Conservation (phyloP, 2,329 filamentous ascomycete species). For the Neocucurbitaria cava region DNA sequence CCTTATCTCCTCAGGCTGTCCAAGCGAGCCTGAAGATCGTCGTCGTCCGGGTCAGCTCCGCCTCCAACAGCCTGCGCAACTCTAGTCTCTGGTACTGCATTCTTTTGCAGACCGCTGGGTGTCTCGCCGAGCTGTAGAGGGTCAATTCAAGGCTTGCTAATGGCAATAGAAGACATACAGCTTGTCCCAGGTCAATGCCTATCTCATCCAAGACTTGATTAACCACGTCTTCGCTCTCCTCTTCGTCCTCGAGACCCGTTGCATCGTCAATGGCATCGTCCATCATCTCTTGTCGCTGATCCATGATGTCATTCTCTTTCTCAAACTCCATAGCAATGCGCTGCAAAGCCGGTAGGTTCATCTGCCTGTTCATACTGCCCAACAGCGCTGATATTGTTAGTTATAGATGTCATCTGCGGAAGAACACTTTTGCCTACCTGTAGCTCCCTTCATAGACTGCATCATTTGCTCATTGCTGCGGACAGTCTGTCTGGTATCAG, state of each 20-base stretch:
- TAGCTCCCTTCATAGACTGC: conserved; percentile 99
- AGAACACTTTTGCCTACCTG: conserved; percentile 48
- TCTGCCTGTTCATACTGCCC: conserved; percentile 95
- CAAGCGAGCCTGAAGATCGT: conserved; percentile 91
- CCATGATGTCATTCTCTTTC: conserved; percentile 98
- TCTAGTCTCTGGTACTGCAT: conserved; percentile 73
- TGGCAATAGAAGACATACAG: conserved; percentile 64
- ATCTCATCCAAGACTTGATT: conserved; percentile 97
- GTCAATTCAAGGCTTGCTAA: conserved; percentile 15
- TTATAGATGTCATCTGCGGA: not conserved
- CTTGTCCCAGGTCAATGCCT: conserved; percentile 87
- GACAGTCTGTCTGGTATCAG: conserved; percentile 71
- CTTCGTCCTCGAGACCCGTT: conserved; percentile 88
- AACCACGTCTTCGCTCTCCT: conserved; percentile 95
- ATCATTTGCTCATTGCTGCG: conserved; percentile 99
- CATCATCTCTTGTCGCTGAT: conserved; percentile 99
- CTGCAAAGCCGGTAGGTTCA: conserved; percentile 95
- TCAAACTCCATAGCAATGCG: conserved; percentile 99
- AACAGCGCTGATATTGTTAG: conserved; percentile 66
- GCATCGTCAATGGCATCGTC: conserved; percentile 98
- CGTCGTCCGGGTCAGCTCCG: conserved; percentile 80
- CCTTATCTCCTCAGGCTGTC: conserved; percentile 75
- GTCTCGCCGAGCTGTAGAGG: conserved; percentile 81
- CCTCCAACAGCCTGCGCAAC: conserved; percentile 86
- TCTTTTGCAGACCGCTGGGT: conserved; percentile 80